Evolutionary conservation across 805 yeast genomes (phyloP).

Genomic region (Lipomyces japonicus): DNA sequence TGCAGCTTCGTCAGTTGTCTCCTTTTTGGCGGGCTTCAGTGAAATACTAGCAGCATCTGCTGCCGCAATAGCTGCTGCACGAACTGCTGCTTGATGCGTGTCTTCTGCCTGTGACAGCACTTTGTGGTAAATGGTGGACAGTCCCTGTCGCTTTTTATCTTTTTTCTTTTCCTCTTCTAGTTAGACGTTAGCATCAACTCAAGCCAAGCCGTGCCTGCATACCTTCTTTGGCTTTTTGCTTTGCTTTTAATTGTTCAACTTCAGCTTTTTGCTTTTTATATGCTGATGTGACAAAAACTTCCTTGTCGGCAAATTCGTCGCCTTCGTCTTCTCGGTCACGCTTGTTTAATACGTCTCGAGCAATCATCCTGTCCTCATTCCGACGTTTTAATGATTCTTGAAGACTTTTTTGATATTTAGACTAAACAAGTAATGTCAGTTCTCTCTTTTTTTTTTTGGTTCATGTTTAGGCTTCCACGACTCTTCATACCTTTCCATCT

Average conservation of each 20-base stretch:
- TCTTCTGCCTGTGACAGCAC: conserved; percentile 14
- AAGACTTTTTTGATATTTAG: conserved; percentile 43
- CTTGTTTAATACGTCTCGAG: conserved; percentile 41
- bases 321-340: conserved; percentile 44
- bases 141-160: conserved; percentile 6
- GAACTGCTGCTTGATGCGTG: conserved; percentile 18
- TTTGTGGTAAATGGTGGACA: conserved; percentile 19
- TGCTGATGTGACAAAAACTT: conserved; percentile 48
- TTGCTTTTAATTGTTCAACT: conserved; percentile 28
- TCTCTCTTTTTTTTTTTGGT: background rate
- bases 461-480: background rate
- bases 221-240: conserved; percentile 25
- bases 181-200: background rate
- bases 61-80: conserved; percentile 26
- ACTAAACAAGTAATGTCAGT: conserved; percentile 10
- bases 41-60: conserved; percentile 6
- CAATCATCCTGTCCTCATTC: conserved; percentile 45
- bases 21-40: background rate
- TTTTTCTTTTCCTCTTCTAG: conserved; percentile 1
- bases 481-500: conserved; percentile 20
- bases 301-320: conserved; percentile 40
- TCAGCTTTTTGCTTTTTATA: conserved; percentile 44
- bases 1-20: background rate
- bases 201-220: background rate
- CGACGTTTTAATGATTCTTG: conserved; percentile 46